Base-by-base conservation (phyloP, 257 asterid species). In the Penstemon eatonii region DNA sequence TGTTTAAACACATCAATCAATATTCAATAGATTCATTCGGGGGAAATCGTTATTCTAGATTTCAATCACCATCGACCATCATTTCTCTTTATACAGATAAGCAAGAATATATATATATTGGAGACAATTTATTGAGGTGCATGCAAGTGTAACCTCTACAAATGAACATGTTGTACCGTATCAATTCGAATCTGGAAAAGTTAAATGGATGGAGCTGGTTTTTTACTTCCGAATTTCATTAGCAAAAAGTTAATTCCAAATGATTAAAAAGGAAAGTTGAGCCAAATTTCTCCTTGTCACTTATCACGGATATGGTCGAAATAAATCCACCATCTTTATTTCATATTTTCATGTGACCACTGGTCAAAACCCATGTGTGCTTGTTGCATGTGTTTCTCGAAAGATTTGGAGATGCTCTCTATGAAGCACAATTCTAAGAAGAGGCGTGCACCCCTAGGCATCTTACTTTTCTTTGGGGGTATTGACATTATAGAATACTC, bases 401-500 rank as follows among this genome's bases (percentile, higher is more conserved):
- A 10, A 3, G 54, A 15, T 9, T 11, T 19, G 8, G 54, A 15
- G 10, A 49, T 49, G 13, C 15, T 49, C 8, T 4, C 2, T 25
- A 25, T 25, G 33, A 25, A 25, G 33, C 33, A 25, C 33, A 25
- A 25, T 2, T 25, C 33, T 3, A 46, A 46, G 11, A 46, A 46
- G 12, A 49, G 11, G 15, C 54, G 54, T 49, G 54, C 4, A 1
- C 54, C 13, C 54, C n/a, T 49, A 10, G 54, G n/a, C 10, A 5
- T 38, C 37, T 65, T 12, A 46, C 39, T 65, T 65, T 65, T 33
- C 51, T 65, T 18, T 50, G 47, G 10, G 61, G 19, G n/a, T 8
- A 60, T 65, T n/a, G 60, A 51, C 56, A 51, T 49, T 49, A 49
- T 49, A 49, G 56, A 50, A 11, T 37, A 1, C 54, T 4, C 8